Evolutionary conservation across 140 eudicot genomes (phyloP), one percentile per base, ranked within the genome.

Genomic region (Anethum foeniculum): DNA sequence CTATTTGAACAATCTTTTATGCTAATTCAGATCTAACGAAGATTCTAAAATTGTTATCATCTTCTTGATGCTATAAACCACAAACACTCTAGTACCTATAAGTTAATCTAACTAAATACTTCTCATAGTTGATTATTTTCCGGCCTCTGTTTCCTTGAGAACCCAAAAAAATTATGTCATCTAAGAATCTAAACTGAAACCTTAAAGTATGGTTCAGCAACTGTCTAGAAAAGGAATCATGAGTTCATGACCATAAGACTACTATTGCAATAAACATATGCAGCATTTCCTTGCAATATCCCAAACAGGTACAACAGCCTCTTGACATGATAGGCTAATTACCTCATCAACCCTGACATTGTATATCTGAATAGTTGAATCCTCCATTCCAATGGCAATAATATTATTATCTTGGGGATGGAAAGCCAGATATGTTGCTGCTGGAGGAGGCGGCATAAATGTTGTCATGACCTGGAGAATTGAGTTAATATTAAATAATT

Each of bases 381-480:
- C 98, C 77, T 93, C 97, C 98, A 93, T 93, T 81, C 97, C 98
- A 27, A 93, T 91, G 41, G 97, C 98, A 84, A 93, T 87, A 11
- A 93, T 82, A 82, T 93, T 93, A 84, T 93, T 93, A 87, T 93
- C 98, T 80, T 91, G 98, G 73, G 98, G 98, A 86, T 93, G 98
- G 81, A 93, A 93, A 69, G 95, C 98, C 90, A 93, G 81, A 81
- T 81, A 93, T 36, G 98, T 91, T 71, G 95, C 95, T 19, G 97
- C 98, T 10, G 98, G 93, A n/a, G 98, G 98, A 34, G 98, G 97
- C 0, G 97, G 88, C 98, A 93, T 93, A 88, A 91, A 89, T 41
- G 98, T 93, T 47, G 98, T 91, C 98, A 93, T 93, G 16, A 87
- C 92, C 98, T 93, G 83, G 49, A 83, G 82, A 82, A 62, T 62